These are phyloP conservation scores for Aureobasidium sp. DNA, from an alignment of 2,329 filamentous ascomycete genomes.

Conservation along the genomic window DNA sequence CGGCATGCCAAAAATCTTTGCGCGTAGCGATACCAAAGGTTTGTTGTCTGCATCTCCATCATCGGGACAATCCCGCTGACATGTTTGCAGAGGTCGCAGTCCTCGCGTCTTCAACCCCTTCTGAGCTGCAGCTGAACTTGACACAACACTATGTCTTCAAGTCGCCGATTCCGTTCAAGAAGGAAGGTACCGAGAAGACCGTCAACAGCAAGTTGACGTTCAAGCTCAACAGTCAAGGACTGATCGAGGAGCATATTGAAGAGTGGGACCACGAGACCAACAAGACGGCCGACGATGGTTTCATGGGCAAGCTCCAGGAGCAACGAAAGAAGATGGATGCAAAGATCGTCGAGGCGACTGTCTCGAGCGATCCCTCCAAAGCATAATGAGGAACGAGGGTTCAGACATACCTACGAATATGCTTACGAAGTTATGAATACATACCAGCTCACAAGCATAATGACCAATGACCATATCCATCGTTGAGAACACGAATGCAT, in stretches of 20 bases:
- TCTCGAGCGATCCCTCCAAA: background rate
- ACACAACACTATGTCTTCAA: conserved; percentile 26
- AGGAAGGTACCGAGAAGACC: conserved; percentile 19
- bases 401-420: background rate
- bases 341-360: conserved; percentile 17
- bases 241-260: conserved; percentile 23
- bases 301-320: conserved; percentile 23
- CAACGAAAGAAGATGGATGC: conserved; percentile 23
- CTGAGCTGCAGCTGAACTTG: conserved; percentile 19
- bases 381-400: background rate
- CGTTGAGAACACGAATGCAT: background rate
- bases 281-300: conserved; percentile 22
- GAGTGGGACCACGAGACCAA: conserved; percentile 24
- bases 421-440: background rate
- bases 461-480: background rate
- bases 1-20: conserved; percentile 25
- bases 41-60: background rate
- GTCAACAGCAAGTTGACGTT: conserved; percentile 23
- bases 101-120: conserved; percentile 16
- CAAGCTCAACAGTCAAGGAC: conserved; percentile 19
- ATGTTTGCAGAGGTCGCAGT: conserved; percentile 4
- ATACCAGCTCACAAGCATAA: background rate
- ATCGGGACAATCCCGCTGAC: background rate
- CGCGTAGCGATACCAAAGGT: conserved; percentile 19
- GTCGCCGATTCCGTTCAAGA: conserved; percentile 17